These are phyloP conservation scores for Mycena polygramma DNA, from an alignment of 768 basidiomycete genomes.

Conservation along the genomic window DNA sequence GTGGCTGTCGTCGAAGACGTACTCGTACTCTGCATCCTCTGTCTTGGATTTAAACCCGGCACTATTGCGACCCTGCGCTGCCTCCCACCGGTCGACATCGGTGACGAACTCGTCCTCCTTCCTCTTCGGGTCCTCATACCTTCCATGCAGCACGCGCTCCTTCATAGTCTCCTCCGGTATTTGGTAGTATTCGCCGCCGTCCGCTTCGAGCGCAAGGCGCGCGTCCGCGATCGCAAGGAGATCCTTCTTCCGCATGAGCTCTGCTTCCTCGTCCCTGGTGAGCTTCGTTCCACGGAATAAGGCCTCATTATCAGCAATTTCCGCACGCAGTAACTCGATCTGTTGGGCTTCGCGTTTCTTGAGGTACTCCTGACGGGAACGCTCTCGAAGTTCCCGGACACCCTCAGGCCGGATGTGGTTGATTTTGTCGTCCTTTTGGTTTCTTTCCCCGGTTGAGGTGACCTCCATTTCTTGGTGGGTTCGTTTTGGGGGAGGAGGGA, in stretches of 20 bases:
- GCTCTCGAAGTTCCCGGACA: not conserved
- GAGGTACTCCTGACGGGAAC: conserved; percentile 15
- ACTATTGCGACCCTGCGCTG: not conserved
- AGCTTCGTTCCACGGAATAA: conserved; percentile 4
- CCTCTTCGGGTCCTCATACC: not conserved
- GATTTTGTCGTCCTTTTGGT: no score
- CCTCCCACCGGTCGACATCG: conserved; percentile 5
- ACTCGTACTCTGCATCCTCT: not conserved
- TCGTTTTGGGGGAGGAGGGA: no score
- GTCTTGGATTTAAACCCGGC: not conserved
- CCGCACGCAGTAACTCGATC: conserved; percentile 8
- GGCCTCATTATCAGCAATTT: conserved; percentile 7
- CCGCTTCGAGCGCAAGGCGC: not conserved
- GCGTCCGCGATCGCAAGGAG: not conserved
- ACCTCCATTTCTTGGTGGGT: no score
- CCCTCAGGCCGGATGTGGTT: no score
- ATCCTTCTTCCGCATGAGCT: not conserved
- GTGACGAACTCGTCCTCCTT: conserved; percentile 5
- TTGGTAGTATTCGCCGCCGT: not conserved
- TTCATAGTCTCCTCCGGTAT: conserved; percentile 8
- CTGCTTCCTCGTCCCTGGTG: not conserved
- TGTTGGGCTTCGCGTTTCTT: conserved; percentile 5
- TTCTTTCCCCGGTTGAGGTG: no score
- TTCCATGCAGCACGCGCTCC: not conserved
- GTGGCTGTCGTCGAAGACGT: conserved; percentile 3